Percentiles rank a stretch among this genome's conserved stretches.
These are phyloP conservation scores for Balakata baccata DNA, from an alignment of 345 rosid species.

Conservation along the genomic window DNA sequence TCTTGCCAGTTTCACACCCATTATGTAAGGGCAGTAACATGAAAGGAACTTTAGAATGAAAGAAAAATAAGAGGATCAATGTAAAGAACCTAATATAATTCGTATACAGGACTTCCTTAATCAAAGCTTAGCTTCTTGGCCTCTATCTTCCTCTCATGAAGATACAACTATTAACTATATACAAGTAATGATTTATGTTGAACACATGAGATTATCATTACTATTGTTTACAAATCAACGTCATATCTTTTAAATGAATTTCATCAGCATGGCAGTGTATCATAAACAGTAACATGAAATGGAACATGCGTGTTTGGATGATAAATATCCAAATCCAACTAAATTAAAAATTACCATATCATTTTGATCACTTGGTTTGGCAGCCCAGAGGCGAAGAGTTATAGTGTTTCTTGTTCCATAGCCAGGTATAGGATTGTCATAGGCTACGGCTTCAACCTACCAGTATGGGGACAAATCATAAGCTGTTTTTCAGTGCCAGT, in stretches of 20 bases:
- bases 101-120: neutral
- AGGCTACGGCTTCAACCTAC: constrained; percentile 53
- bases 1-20: neutral
- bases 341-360: constrained; percentile 34
- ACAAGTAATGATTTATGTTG: neutral
- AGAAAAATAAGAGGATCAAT: neutral
- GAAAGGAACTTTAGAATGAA: neutral
- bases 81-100: neutral
- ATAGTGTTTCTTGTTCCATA: constrained; percentile 50
- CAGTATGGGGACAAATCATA: constrained; percentile 13
- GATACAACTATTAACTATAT: neutral
- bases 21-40: neutral
- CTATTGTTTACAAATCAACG: neutral
- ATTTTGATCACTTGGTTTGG: constrained; percentile 44
- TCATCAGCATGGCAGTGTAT: neutral
- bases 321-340: constrained; percentile 5
- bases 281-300: neutral
- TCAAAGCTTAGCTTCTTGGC: neutral
- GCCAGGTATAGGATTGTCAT: constrained; percentile 55
- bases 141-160: neutral
- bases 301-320: neutral
- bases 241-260: neutral
- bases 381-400: constrained; percentile 52
- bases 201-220: neutral
- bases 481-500: neutral